Base-by-base conservation (phyloP, 352 stramenopile genomes). In the Peronospora farinosa region DNA sequence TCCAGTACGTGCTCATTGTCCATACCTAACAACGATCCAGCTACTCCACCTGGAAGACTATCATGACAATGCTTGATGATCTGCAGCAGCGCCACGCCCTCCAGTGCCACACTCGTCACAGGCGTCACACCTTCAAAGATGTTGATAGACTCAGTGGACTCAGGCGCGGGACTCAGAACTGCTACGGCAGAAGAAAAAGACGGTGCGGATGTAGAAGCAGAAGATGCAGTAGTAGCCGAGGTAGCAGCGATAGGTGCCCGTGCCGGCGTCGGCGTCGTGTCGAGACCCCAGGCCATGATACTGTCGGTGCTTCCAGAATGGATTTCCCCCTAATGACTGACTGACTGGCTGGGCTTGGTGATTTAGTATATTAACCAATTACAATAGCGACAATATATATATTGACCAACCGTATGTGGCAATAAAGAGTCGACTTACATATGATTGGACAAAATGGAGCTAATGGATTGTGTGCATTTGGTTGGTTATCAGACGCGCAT, bases 1-100 rank as follows among this genome's bases (percentile, higher is more conserved):
- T 99, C 93, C 25, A 99, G 77, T 41, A 85, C 80, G 42, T 81
- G 66, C 39, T 94, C 84, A 23, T 84, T 82, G 53, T 97, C 90
- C 51, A 99, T 75, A 28, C 96, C 96, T 9, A 99, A 74, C 27
- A 99, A 81, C 31, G 94, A 97, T 16, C 96, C 96, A 13, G 95
- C 88, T 21, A 98, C 95, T 54, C 95, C 88, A 21, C 80, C 67
- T 0, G 95, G 95, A 31, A 97, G 73, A 45, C 85, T 96, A 63
- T 98, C 95, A 56, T 97, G 90, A 72, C 96, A 98, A 65, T 99
- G 96, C 76, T 99, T 98, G 66, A 99, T 93, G 65, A 97, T 92
- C 77, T 97, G 91, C 37, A 97, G 67, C 57, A 97, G 67, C 41
- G 81, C 83, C 12, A 92, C 78, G 38, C 83, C 83, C 37, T 94